phyloP scores from a whole-genome alignment of 805 yeast genomes.

The Saturnispora galanensis region DNA sequence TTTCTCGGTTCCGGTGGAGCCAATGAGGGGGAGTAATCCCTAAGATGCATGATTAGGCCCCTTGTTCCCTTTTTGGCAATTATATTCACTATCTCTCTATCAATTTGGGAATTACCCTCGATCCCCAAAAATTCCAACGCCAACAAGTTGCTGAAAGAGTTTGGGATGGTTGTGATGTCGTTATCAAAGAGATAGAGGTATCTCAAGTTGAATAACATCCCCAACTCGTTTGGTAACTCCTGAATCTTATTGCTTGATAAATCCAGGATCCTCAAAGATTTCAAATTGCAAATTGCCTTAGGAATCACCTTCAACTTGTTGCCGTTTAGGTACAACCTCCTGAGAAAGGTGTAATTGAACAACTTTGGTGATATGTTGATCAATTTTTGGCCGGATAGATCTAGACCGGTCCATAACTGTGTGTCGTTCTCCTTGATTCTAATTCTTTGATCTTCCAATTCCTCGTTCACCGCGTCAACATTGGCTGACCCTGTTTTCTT shows the following conservation, averaged over 20 bases:
- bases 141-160: conserved; percentile 74
- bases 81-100: conserved; percentile 50
- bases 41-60: conserved; percentile 65
- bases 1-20: conserved; percentile 64
- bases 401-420: conserved; percentile 92
- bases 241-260: conserved; percentile 67
- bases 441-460: conserved; percentile 57
- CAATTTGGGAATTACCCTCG: conserved; percentile 79
- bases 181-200: conserved; percentile 86
- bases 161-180: conserved; percentile 63
- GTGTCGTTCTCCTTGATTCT: conserved; percentile 50
- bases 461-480: conserved; percentile 38
- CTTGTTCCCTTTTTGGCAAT: conserved; percentile 77
- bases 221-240: conserved; percentile 75
- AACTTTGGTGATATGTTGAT: conserved; percentile 59
- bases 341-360: conserved; percentile 74
- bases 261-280: conserved; percentile 73
- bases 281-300: conserved; percentile 52
- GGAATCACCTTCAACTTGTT: conserved; percentile 69
- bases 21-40: conserved; percentile 72
- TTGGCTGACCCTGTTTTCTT: conserved; percentile 21
- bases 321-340: conserved; percentile 79
- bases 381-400: conserved; percentile 83
- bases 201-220: conserved; percentile 68
- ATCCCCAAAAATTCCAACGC: conserved; percentile 82